Base-by-base conservation (phyloP, 2,329 filamentous ascomycete species). In the Amauroascus niger region DNA sequence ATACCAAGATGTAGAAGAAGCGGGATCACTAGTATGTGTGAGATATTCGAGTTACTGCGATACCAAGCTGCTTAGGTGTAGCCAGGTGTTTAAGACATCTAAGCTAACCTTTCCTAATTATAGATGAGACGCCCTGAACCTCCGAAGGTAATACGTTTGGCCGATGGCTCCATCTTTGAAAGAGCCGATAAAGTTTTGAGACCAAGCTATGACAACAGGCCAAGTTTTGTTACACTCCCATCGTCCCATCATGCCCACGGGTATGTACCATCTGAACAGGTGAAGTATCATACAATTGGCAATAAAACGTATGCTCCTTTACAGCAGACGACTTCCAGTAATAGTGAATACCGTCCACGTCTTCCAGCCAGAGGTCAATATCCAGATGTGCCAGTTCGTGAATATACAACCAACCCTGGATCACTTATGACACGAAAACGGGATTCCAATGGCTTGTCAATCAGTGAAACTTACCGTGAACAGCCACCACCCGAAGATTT, bases 351-450 rank as follows among this genome's bases (percentile, higher is more conserved):
- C 47, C 62, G 58, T 43, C 62, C 64, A 45, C 56, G 70, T 13
- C 69, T 67, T 14, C 71, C 69, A 32, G 6, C 30, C 41, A 46
- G 30, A 52, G 16, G 41, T 28, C 50, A 46, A 14, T 46, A 28
- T 32, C n/a, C 33, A 35, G 30, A 26, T 14, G 41, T 46, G 9
- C 18, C 35, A 39, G 14, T n/a, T 8, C 20, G 13, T 16, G 30
- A 30, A 39, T 30, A 39, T 30, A 16, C n/a, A 22, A 14, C 50
- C 20, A 30, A 52, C 14, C 39, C 28, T 18, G 32, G 50, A 18
- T 20, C 37, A 32, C 30, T 39, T 13, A 3, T 52, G 11, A 22
- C 50, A 37, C 40, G 50, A 28, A 52, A 52, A 30, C 35, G 52
- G 44, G 52, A 48, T 28, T 48, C 45, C 20, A 53, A 48, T 33